Evolutionary conservation across 148 eudicot genomes (phyloP).

Genomic region (Amaranthus cruentus): DNA sequence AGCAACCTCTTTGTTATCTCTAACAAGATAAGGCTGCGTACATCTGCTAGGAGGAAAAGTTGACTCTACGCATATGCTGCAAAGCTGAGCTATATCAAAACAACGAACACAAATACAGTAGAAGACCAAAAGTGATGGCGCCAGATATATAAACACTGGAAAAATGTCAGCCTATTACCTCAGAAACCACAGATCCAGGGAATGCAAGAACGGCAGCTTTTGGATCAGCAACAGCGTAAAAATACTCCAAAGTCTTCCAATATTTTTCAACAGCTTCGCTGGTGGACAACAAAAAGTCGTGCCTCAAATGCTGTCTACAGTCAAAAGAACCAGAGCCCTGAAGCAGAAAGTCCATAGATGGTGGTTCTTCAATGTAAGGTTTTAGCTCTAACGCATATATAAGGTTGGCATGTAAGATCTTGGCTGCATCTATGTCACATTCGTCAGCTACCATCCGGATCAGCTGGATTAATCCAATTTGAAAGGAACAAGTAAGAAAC

Average conservation of each 20-base stretch:
- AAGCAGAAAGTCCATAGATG: slow-evolving; percentile 35
- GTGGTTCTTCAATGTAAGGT: slow-evolving; percentile 96
- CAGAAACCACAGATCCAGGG: slow-evolving; percentile 83
- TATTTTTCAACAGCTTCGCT: slow-evolving; percentile 79
- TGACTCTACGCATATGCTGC: too few relatives aligned
- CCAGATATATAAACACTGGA: background rate
- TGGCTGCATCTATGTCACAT: slow-evolving; percentile 41
- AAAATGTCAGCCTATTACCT: slow-evolving; percentile 42
- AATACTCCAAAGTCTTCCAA: slow-evolving; percentile 94
- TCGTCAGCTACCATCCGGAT: slow-evolving; percentile 68
- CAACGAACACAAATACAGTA: slow-evolving; percentile 7
- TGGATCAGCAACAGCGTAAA: slow-evolving; percentile 82
- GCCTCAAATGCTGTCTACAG: slow-evolving; percentile 85
- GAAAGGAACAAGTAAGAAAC: background rate
- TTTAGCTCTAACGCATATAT: slow-evolving; percentile 76
- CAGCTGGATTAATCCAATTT: slow-evolving; percentile 44
- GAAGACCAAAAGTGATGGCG: background rate
- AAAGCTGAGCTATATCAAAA: background rate
- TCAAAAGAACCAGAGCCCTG: slow-evolving; percentile 45
- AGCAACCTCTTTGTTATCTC: too few relatives aligned
- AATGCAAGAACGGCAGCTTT: slow-evolving; percentile 87
- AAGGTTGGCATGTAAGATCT: slow-evolving; percentile 53
- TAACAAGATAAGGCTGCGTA: too few relatives aligned
- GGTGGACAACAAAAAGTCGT: slow-evolving; percentile 81
- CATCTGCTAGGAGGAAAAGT: too few relatives aligned